phyloP scores from a whole-genome alignment of 2,329 filamentous ascomycete genomes.

The Fusarium ambrosium region DNA sequence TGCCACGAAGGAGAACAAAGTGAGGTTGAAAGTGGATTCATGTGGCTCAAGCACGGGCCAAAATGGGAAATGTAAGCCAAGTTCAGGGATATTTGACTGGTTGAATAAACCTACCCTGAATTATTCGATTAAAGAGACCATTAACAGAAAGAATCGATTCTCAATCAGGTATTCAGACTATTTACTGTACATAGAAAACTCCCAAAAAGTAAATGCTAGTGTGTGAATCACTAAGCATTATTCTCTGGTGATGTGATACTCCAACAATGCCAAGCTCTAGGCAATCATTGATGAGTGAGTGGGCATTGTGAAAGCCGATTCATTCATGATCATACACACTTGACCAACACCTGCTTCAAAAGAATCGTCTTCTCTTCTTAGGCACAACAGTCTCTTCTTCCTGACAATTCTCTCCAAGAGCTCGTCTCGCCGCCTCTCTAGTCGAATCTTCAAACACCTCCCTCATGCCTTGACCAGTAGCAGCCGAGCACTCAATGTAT shows the following conservation, averaged over 20 bases:
- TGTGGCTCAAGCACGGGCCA: constrained; percentile 14
- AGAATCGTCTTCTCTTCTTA: constrained; percentile 40
- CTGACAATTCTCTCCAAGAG: constrained; percentile 13
- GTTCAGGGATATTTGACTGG: constrained; percentile 22
- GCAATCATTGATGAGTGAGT: background rate
- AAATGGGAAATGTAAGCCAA: constrained; percentile 1
- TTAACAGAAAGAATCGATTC: background rate
- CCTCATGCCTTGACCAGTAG: constrained; percentile 53
- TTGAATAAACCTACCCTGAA: constrained; percentile 10
- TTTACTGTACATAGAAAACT: background rate
- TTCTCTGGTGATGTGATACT: background rate
- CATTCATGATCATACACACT: background rate
- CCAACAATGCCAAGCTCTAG: background rate
- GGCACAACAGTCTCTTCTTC: constrained; percentile 10
- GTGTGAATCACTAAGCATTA: background rate
- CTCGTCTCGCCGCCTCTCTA: constrained; percentile 41
- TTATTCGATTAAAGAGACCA: background rate
- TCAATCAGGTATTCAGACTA: background rate
- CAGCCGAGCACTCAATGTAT: constrained; percentile 55
- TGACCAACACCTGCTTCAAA: background rate
- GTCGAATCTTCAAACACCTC: constrained; percentile 47
- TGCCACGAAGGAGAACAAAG: background rate
- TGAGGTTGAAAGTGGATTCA: constrained; percentile 23
- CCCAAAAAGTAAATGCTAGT: background rate
- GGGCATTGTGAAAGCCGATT: no score